Conservation (phyloP, 2,329 filamentous ascomycete genomes). For the Pseudopithomyces chartarum region DNA sequence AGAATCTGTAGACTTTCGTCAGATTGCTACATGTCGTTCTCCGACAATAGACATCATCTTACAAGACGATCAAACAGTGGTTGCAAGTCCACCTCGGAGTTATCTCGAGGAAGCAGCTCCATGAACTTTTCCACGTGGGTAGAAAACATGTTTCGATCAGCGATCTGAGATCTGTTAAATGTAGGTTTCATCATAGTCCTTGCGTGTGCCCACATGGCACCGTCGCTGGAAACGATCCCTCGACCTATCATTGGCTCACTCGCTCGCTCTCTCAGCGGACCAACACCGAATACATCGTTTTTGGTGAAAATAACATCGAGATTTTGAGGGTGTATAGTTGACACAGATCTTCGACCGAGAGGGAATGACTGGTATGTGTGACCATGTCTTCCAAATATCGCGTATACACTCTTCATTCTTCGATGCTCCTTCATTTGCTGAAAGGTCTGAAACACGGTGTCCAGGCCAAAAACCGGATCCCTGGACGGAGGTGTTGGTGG, state of each 20-base stretch:
- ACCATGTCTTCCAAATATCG: neutral
- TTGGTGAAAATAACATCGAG: conserved; percentile 15
- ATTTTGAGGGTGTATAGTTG: conserved; percentile 14
- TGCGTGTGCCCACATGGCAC: conserved; percentile 11
- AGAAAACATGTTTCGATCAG: conserved; percentile 16
- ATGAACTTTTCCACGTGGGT: conserved; percentile 15
- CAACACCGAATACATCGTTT: conserved; percentile 19
- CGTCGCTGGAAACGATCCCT: conserved; percentile 20
- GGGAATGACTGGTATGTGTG: conserved; percentile 11
- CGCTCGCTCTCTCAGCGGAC: conserved; percentile 9
- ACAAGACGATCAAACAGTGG: conserved; percentile 3
- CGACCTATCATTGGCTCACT: conserved; percentile 12
- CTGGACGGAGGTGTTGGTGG: neutral
- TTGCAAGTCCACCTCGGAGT: conserved; percentile 9
- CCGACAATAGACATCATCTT: neutral
- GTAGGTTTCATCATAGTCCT: conserved; percentile 17
- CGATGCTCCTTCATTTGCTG: neutral
- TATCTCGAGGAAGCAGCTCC: conserved; percentile 8
- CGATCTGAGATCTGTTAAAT: conserved; percentile 18
- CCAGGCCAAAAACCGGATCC: neutral
- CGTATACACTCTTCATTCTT: neutral
- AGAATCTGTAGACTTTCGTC: too few relatives aligned
- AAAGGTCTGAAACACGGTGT: neutral
- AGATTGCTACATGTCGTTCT: too few relatives aligned
- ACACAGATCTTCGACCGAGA: conserved; percentile 15